These are phyloP conservation scores for Penicillium antarcticum DNA, from an alignment of 495 filamentous ascomycete species.

Conservation along the genomic window DNA sequence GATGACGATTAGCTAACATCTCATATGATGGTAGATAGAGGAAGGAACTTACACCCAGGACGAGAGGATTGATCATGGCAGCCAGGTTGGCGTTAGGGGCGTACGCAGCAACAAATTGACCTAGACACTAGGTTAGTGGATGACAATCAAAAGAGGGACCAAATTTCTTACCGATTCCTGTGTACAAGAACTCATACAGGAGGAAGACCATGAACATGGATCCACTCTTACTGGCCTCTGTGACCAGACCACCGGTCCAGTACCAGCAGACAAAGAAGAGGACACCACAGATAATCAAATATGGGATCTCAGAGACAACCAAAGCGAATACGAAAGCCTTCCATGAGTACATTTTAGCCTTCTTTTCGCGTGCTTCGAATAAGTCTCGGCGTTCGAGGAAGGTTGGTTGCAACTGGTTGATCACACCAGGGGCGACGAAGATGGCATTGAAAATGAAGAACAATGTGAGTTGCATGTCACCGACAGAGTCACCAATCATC, in stretches of 20 bases:
- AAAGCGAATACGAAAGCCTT: slow-evolving; percentile 46
- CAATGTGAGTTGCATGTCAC: slow-evolving; percentile 25
- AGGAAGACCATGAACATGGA: slow-evolving; percentile 53
- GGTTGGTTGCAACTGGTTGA: slow-evolving; percentile 49
- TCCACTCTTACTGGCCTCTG: slow-evolving; percentile 41
- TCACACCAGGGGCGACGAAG: slow-evolving; percentile 46
- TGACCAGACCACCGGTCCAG: slow-evolving; percentile 39
- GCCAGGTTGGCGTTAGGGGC: slow-evolving; percentile 52
- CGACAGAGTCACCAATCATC: slow-evolving; percentile 26
- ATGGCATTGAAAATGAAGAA: slow-evolving; percentile 50
- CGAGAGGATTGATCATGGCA: slow-evolving; percentile 53
- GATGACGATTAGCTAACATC: background rate
- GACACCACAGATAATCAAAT: slow-evolving; percentile 44
- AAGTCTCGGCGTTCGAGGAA: slow-evolving; percentile 51
- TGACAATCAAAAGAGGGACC: background rate
- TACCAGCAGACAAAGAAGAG: slow-evolving; percentile 53
- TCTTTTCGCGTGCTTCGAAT: slow-evolving; percentile 50
- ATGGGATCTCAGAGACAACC: slow-evolving; percentile 51
- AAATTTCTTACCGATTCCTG: slow-evolving; percentile 44
- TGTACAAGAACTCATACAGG: slow-evolving; percentile 52
- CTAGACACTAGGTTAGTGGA: background rate
- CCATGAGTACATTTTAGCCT: slow-evolving; percentile 55
- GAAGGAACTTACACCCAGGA: slow-evolving; percentile 33
- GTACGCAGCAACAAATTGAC: slow-evolving; percentile 55
- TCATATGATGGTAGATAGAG: background rate